Base-by-base conservation (phyloP, 805 yeast genomes). In the Yarrowia yakushimensis region DNA sequence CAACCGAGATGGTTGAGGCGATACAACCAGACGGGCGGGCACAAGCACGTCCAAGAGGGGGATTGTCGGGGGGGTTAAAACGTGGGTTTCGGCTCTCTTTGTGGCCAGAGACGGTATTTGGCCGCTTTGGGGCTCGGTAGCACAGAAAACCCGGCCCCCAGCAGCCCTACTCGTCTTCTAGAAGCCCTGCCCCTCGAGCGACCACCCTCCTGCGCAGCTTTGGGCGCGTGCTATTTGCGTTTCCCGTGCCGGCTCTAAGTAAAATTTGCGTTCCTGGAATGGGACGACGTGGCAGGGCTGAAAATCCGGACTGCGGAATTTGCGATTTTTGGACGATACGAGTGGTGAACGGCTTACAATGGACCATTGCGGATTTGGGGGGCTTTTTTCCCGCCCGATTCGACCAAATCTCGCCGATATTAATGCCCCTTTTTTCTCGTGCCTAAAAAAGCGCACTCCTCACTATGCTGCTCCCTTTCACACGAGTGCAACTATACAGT, bases 161-260 rank as follows among this genome's bases (percentile, higher is more conserved):
- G n/a, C n/a, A n/a, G n/a, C 27, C 8, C 27, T 25, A 25, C 27
- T 37, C 12, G 13, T n/a, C 48, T 45, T 48, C 55, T 48, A 33
- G 39, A 31, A 48, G 27, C 57, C 57, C 37, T 33, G 17, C 36
- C 37, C 41, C 41, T 33, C 20, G 34, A n/a, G 31, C 42, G 37
- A 31, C 23, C 42, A 48, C n/a, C 8, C 59, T 52, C 59, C 59
- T 52, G 59, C 59, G 59, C 59, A 52, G 25, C 59, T 36, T 52
- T 52, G 43, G 43, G 59, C 59, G 59, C 59, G 59, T 52, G 59
- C 42, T 36, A 52, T 52, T 52, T 52, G 43, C 59, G 59, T 52
- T 52, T 48, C 20, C 55, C 55, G 55, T 48, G 55, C 55, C 55
- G 55, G 39, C 39, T 22, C 39, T 31, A 48, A 48, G 55, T 48